Evolutionary conservation across 2,329 filamentous ascomycete species (phyloP), one percentile per base, ranked within the genome.

Genomic region (Pyrenophora seminiperda): DNA sequence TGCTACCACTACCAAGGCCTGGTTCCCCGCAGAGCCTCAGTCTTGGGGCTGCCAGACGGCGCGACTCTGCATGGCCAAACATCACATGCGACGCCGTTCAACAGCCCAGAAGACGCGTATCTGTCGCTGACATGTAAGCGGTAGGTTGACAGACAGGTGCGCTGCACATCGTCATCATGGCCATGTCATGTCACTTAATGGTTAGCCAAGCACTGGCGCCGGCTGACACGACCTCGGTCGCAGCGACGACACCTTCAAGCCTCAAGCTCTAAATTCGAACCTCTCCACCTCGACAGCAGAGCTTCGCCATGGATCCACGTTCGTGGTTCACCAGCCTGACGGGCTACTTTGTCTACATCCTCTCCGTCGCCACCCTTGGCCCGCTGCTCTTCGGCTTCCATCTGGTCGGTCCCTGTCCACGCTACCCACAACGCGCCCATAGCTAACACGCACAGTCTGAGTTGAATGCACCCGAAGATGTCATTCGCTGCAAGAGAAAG

Each of bases 351-450:
- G 70, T 94, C 65, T 83, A 90, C 67, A 76, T 94, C 38, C 82
- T 97, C 47, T 76, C 85, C 53, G 80, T 92, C 51, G 84, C 89
- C 34, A 95, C 91, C 0, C 76, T 97, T 14, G 94, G 93, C 0
- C 91, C 94, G 1, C 82, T 97, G 36, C 91, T 97, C 66, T 99
- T 97, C 70, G 94, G 94, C 56, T 97, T 90, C 75, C 93, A 97
- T 74, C 75, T 97, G 71, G 91, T 94, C 81, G 67, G 58, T 66
- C 30, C 22, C 36, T 30, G n/a, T n/a, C n/a, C n/a, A n/a, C 47
- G 14, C 22, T n/a, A 41, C 19, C 36, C 45, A 7, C 24, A 7
- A 34, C 41, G 19, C 14, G 19, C 48, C 34, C 7, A 19, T 39
- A 38, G 50, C 62, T 69, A 58, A 71, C 60, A 33, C 13, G 11